Conservation (phyloP, 768 basidiomycete species). For the Crepidotus variabilis region DNA sequence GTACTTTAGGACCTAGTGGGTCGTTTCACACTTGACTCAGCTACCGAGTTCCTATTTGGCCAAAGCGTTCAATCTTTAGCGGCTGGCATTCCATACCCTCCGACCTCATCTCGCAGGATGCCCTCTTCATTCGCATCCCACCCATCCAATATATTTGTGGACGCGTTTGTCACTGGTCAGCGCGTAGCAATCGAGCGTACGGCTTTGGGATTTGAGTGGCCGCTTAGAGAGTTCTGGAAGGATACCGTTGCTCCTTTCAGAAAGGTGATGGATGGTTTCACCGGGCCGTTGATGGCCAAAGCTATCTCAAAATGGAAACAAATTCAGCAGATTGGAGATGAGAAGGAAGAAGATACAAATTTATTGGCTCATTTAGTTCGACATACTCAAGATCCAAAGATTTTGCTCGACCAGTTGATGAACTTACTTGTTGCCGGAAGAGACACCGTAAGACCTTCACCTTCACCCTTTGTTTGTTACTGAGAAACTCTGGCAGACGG, state of each 20-base stretch:
- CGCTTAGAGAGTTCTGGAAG: conserved; percentile 42
- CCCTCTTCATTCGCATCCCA: conserved; percentile 24
- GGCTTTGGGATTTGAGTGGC: conserved; percentile 30
- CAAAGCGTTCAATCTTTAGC: conserved; percentile 45
- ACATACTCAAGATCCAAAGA: neutral
- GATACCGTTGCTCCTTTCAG: conserved; percentile 41
- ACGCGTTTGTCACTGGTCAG: conserved; percentile 49
- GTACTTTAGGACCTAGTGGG: conserved; percentile 41
- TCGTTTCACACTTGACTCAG: conserved; percentile 64
- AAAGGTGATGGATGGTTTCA: conserved; percentile 41
- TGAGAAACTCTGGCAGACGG: no score
- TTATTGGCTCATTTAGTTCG: neutral
- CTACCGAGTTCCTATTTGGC: conserved; percentile 59
- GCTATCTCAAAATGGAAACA: conserved; percentile 36
- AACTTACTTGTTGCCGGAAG: conserved; percentile 15
- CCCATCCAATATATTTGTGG: conserved; percentile 40
- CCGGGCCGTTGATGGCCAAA: conserved; percentile 45
- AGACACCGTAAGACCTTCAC: conserved; percentile 46
- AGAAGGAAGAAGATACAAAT: neutral
- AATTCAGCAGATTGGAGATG: neutral
- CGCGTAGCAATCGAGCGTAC: conserved; percentile 29
- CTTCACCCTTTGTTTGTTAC: neutral
- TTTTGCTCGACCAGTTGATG: neutral
- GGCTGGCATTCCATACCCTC: conserved; percentile 49
- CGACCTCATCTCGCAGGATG: conserved; percentile 18